Evolutionary conservation across 768 basidiomycete genomes (phyloP), one percentile per base, ranked within the genome.

Genomic region (Myochromella boudieri): DNA sequence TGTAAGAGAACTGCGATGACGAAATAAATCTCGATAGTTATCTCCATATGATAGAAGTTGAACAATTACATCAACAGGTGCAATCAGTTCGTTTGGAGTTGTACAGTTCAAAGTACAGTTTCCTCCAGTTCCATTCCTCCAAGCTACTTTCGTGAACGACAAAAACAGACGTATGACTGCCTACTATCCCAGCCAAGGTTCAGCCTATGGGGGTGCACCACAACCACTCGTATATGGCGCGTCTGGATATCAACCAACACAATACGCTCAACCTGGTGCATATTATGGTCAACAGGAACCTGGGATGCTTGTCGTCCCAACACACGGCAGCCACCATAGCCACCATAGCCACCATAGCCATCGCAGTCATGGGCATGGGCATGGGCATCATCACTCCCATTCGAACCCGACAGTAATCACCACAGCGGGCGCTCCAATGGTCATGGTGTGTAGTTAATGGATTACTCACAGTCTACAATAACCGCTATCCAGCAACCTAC

Each of bases 111-210:
- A 31, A 31, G n/a, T n/a, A 31, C 29, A n/a, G n/a, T n/a, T n/a
- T n/a, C n/a, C n/a, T n/a, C n/a, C n/a, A n/a, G n/a, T n/a, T n/a
- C n/a, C n/a, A n/a, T n/a, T n/a, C n/a, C n/a, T n/a, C n/a, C n/a
- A n/a, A n/a, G n/a, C n/a, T n/a, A n/a, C n/a, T n/a, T n/a, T n/a
- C n/a, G n/a, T n/a, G n/a, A n/a, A n/a, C 49, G 55, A 32, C 49
- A 64, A 26, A 41, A 17, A 27, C 26, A 3, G 2, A 38, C 15
- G 18, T 27, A 42, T 69, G 68, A 46, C 64, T 20, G 27, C 63
- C 47, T 72, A 73, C 61, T 70, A 71, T 58, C 70, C 70, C 26
- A 62, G 70, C 39, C 68, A 69, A 62, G 64, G 63, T 53, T 61
- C 64, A 24, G 43, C 53, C 31, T 50, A 53, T 49, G 46, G 57